Evolutionary conservation across 371 early-diverging fungal genomes (phyloP).

Genomic region (Zychaea mexicana): DNA sequence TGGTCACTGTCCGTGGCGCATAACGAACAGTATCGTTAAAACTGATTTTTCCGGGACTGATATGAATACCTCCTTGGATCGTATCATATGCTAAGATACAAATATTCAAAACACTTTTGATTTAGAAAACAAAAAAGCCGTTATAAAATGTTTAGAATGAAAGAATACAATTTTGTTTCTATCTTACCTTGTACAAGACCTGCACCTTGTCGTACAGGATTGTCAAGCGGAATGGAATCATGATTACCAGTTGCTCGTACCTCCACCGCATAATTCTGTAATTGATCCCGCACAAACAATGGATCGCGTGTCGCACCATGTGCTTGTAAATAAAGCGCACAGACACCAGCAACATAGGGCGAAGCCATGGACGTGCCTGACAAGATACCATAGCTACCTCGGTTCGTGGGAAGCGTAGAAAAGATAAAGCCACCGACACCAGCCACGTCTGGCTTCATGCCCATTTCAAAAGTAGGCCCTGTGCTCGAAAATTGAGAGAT

Average conservation of each 20-base stretch:
- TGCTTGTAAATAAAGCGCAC: constrained; percentile 59
- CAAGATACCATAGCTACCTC: constrained; percentile 52
- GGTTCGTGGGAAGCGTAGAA: constrained; percentile 50
- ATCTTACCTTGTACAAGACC: constrained; percentile 71
- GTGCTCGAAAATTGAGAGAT: constrained; percentile 46
- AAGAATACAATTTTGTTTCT: too few species aligned
- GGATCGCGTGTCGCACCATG: constrained; percentile 10
- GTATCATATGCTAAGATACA: constrained; percentile 52
- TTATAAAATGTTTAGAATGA: neutral
- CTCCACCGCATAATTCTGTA: constrained; percentile 50
- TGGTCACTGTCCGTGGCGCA: constrained; percentile 27
- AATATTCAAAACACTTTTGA: neutral
- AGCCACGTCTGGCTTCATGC: constrained; percentile 53
- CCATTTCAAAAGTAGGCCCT: constrained; percentile 30
- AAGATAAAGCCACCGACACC: constrained; percentile 72
- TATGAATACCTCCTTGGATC: constrained; percentile 46
- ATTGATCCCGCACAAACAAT: constrained; percentile 14
- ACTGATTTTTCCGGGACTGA: constrained; percentile 68
- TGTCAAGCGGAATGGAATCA: constrained; percentile 25
- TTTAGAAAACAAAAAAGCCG: neutral
- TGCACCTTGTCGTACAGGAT: constrained; percentile 67
- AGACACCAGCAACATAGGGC: constrained; percentile 66
- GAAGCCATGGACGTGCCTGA: constrained; percentile 68
- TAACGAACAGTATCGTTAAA: constrained; percentile 66
- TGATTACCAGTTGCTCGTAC: constrained; percentile 5